Percentiles rank a stretch among this genome's conserved stretches.
phyloP scores from a whole-genome alignment of 169 alveolate species.

The Cryptosporidium bovis region DNA sequence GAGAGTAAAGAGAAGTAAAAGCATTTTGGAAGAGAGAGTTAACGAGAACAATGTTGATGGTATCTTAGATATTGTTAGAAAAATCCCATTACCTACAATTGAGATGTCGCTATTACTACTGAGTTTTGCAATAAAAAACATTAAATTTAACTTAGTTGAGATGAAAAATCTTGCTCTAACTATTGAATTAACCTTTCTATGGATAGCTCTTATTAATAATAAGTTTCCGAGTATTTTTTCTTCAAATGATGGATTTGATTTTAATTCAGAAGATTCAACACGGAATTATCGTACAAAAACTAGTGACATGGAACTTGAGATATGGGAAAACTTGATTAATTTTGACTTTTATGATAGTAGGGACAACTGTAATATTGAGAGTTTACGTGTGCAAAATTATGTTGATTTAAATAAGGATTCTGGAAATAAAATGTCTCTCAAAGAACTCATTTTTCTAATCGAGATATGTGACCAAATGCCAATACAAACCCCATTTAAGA shows the following conservation, averaged over 20 bases:
- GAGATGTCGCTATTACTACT: conserved; percentile 27
- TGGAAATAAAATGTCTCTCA: conserved; percentile 1
- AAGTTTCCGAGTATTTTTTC: conserved; percentile 26
- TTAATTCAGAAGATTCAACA: not conserved
- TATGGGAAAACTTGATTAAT: conserved; percentile 16
- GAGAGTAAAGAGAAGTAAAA: conserved; percentile 47
- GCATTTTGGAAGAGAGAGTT: conserved; percentile 16
- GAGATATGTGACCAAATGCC: conserved; percentile 66
- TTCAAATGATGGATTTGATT: not conserved
- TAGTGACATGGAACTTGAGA: not conserved
- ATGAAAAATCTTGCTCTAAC: conserved; percentile 4
- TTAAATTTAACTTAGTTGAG: conserved; percentile 32
- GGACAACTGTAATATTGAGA: not conserved
- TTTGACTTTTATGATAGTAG: not conserved
- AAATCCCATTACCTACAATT: conserved; percentile 36
- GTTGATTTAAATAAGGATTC: not conserved
- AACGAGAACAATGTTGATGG: conserved; percentile 41
- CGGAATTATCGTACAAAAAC: not conserved
- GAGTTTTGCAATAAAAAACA: conserved; percentile 12
- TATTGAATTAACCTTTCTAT: conserved; percentile 30
- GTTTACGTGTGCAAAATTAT: not conserved
- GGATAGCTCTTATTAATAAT: conserved; percentile 27
- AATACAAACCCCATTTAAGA: conserved; percentile 48
- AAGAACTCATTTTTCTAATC: conserved; percentile 27
- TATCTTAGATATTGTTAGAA: conserved; percentile 9